Evolutionary conservation across 1,139 yeast species (phyloP).

Genomic region (Geotrichum histeridarum): DNA sequence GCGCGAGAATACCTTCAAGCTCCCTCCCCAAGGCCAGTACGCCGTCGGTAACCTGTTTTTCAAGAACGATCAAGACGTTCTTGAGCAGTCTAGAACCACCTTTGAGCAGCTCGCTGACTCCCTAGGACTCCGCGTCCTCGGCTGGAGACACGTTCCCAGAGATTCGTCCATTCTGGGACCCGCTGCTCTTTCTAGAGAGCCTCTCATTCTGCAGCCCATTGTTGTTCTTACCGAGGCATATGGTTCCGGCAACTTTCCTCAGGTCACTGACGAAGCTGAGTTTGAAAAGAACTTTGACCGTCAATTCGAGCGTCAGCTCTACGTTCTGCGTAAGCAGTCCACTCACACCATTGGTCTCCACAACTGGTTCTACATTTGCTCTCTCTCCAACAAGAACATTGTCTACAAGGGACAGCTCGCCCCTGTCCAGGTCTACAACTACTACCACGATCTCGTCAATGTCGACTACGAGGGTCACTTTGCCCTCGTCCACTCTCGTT

Average conservation of each 20-base stretch:
- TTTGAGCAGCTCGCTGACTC: constrained; percentile 76
- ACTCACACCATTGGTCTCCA: constrained; percentile 88
- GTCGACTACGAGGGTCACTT: constrained; percentile 93
- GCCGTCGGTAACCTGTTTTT: constrained; percentile 94
- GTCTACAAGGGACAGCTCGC: constrained; percentile 97
- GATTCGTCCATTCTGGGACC: constrained; percentile 92
- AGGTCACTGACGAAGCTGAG: constrained; percentile 38
- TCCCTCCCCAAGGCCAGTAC: constrained; percentile 79
- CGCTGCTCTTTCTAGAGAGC: constrained; percentile 91
- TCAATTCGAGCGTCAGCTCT: constrained; percentile 76
- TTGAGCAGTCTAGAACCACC: constrained; percentile 62
- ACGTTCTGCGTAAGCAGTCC: constrained; percentile 80
- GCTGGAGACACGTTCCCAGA: constrained; percentile 95
- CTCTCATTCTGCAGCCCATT: constrained; percentile 81
- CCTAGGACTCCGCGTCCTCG: constrained; percentile 76
- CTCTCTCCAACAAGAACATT: constrained; percentile 80
- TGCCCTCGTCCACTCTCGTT: constrained; percentile 94
- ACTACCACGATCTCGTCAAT: constrained; percentile 87
- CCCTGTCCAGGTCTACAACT: constrained; percentile 91
- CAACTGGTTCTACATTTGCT: constrained; percentile 96
- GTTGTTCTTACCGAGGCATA: constrained; percentile 62
- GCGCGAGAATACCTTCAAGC: constrained; percentile 47
- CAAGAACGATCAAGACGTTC: constrained; percentile 65
- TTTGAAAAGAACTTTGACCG: constrained; percentile 56
- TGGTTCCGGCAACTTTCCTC: constrained; percentile 38